Conservation (phyloP, 306 rosid genomes). For the Acacia acuminata region DNA sequence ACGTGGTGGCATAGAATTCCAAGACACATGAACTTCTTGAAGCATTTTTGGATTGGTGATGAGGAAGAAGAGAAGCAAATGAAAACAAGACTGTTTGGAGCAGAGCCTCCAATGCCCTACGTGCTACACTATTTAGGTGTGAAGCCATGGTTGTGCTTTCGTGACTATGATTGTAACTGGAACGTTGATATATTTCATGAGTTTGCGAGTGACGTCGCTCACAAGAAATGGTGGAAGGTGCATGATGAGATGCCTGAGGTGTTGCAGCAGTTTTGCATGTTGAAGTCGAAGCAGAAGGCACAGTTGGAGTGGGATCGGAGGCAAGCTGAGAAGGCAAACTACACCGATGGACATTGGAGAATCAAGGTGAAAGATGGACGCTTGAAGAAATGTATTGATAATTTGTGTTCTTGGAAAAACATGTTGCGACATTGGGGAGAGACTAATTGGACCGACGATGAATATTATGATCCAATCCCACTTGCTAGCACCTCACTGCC, state of each 20-base stretch:
- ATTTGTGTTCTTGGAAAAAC: constrained; percentile 74
- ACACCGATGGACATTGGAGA: constrained; percentile 84
- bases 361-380: constrained; percentile 62
- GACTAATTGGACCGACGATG: constrained; percentile 89
- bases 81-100: constrained; percentile 62
- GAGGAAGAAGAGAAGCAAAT: constrained; percentile 54
- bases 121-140: constrained; percentile 74
- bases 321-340: constrained; percentile 72
- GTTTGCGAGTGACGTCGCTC: constrained; percentile 90
- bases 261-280: constrained; percentile 74
- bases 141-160: constrained; percentile 82
- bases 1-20: constrained; percentile 99
- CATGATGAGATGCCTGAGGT: constrained; percentile 89
- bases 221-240: constrained; percentile 84
- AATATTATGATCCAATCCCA: constrained; percentile 50
- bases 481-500: constrained; percentile 43
- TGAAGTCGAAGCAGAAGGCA: constrained; percentile 90
- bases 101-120: constrained; percentile 64
- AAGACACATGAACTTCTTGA: constrained; percentile 72
- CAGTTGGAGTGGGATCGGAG: constrained; percentile 89
- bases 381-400: constrained; percentile 71
- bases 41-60: constrained; percentile 75
- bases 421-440: constrained; percentile 98
- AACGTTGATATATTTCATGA: constrained; percentile 75
- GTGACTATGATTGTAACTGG: constrained; percentile 97